Evolutionary conservation across 176 grass and related monocot species (phyloP).

Genomic region (Coix lacrymajobi): DNA sequence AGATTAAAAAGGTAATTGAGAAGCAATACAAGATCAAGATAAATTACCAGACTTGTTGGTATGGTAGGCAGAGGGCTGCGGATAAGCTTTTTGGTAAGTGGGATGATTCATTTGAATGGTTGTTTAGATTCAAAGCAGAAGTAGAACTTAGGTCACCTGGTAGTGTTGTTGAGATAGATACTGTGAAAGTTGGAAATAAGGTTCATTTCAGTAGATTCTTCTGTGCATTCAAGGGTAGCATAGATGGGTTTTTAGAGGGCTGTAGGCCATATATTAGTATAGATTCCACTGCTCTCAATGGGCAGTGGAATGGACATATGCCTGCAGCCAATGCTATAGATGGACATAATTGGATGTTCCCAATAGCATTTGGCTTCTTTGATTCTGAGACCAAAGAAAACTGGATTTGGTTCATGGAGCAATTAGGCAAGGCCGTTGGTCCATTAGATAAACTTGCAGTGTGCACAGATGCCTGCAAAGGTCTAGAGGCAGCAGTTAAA

Average conservation of each 20-base stretch:
- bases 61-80: not conserved
- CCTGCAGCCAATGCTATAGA: not conserved
- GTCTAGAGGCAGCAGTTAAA: no score
- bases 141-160: not conserved
- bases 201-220: not conserved
- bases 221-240: no score
- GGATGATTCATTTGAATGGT: not conserved
- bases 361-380: no score
- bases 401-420: no score
- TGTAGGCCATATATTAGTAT: not conserved
- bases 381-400: no score
- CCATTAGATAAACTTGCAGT: no score
- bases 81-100: not conserved
- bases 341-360: not conserved
- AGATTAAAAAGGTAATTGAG: rapidly evolving
- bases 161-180: not conserved
- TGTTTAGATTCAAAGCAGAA: not conserved
- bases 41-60: not conserved
- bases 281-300: not conserved
- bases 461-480: not conserved
- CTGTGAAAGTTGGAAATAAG: no score
- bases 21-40: not conserved
- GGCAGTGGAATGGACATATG: not conserved
- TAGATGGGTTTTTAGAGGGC: not conserved
- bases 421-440: not conserved